phyloP scores from a whole-genome alignment of 345 rosid species.

The Pistacia vera region DNA sequence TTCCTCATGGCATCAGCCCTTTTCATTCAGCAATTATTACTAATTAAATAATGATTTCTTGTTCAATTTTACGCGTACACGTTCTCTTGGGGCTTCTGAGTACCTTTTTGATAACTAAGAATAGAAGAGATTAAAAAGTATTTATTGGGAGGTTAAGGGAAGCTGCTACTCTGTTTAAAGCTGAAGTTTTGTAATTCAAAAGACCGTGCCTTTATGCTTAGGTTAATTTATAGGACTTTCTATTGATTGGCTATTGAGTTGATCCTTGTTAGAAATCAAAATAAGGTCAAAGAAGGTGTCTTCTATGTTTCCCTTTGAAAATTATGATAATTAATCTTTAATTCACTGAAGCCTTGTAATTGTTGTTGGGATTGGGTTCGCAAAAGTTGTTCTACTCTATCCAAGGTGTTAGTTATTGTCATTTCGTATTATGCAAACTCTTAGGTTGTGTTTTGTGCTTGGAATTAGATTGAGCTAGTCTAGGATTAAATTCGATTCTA shows the following conservation, averaged over 20 bases:
- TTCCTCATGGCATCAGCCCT: conserved; percentile 4
- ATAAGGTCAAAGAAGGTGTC: not conserved
- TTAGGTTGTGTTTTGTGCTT: too few relatives aligned
- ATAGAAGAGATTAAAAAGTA: not conserved
- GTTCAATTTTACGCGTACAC: not conserved
- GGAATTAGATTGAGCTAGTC: too few relatives aligned
- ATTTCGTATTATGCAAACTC: not conserved
- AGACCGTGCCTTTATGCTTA: not conserved
- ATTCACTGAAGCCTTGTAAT: not conserved
- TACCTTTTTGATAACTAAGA: not conserved
- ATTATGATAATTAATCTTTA: not conserved
- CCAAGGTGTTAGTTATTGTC: not conserved
- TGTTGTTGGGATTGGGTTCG: not conserved
- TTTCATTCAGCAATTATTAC: not conserved
- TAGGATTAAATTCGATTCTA: too few relatives aligned
- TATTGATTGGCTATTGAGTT: not conserved
- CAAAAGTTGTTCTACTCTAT: not conserved
- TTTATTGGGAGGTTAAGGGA: not conserved
- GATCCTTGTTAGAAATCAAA: not conserved
- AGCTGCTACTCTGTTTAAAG: not conserved
- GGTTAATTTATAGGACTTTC: not conserved
- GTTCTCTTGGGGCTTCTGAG: not conserved
- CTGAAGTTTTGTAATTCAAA: not conserved
- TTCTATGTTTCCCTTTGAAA: not conserved
- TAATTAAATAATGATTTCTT: not conserved